Evolutionary conservation across 2,329 filamentous ascomycete species (phyloP).

Genomic region (Cercospora berteroae): DNA sequence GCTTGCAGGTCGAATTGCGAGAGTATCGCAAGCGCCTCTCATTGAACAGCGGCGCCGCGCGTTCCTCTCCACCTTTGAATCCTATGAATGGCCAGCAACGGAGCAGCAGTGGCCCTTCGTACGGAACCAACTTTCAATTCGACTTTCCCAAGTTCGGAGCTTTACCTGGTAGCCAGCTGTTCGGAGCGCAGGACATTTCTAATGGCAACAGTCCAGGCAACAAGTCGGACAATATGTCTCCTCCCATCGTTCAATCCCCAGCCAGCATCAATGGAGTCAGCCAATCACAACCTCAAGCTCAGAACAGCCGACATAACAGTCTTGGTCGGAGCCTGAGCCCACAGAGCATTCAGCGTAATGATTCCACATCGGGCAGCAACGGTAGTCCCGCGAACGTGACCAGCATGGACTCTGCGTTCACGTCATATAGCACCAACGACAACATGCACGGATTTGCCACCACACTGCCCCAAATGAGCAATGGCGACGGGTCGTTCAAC

Average conservation of each 20-base stretch:
- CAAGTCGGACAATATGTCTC: slow-evolving; percentile 28
- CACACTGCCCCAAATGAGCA: slow-evolving; percentile 38
- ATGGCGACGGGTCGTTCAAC: slow-evolving; percentile 43
- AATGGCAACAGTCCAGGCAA: slow-evolving; percentile 41
- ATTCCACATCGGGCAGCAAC: slow-evolving; percentile 31
- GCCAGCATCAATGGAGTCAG: slow-evolving; percentile 12
- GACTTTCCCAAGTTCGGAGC: slow-evolving; percentile 93
- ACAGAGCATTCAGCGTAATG: slow-evolving; percentile 17
- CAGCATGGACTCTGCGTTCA: slow-evolving; percentile 26
- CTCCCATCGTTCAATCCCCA: slow-evolving; percentile 28
- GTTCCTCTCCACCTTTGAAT: slow-evolving; percentile 48
- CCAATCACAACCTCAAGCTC: slow-evolving; percentile 15
- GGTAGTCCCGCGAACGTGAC: slow-evolving; percentile 21
- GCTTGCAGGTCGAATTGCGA: slow-evolving; percentile 76
- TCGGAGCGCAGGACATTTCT: slow-evolving; percentile 34
- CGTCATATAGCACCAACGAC: slow-evolving; percentile 35
- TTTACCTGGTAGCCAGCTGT: slow-evolving; percentile 57
- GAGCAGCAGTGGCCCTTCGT: slow-evolving; percentile 27
- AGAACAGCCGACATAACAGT: slow-evolving; percentile 29
- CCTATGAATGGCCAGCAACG: slow-evolving; percentile 31
- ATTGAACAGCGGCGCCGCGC: slow-evolving; percentile 51
- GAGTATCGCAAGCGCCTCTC: slow-evolving; percentile 88
- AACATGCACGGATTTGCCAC: slow-evolving; percentile 38
- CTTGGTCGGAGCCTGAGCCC: slow-evolving; percentile 40
- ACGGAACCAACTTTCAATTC: slow-evolving; percentile 75